Conservation (phyloP, 2,329 filamentous ascomycete species). For the Pseudogymnoascus sp. region DNA sequence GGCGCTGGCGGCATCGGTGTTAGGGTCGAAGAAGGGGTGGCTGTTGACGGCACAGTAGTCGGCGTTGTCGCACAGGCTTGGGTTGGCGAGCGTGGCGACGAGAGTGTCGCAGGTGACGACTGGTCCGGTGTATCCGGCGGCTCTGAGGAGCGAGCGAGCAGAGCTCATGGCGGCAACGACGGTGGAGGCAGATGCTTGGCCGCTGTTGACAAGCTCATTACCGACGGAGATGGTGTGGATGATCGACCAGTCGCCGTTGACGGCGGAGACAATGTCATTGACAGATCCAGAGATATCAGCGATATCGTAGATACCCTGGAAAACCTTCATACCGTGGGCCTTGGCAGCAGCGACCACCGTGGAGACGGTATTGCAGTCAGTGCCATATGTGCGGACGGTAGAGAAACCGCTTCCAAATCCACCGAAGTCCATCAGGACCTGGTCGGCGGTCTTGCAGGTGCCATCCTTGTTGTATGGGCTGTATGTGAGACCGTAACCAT, state of each 20-base stretch:
- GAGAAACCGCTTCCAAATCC: slow-evolving; percentile 47
- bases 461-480: slow-evolving; percentile 49
- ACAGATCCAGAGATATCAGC: slow-evolving; percentile 49
- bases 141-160: slow-evolving; percentile 51
- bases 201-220: slow-evolving; percentile 71
- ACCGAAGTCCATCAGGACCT: slow-evolving; percentile 60
- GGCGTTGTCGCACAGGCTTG: slow-evolving; percentile 61
- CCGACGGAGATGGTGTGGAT: slow-evolving; percentile 70
- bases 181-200: slow-evolving; percentile 42
- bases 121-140: slow-evolving; percentile 60
- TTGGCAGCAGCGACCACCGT: slow-evolving; percentile 57
- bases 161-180: slow-evolving; percentile 52
- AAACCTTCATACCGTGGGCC: slow-evolving; percentile 59
- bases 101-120: slow-evolving; percentile 80
- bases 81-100: slow-evolving; percentile 57
- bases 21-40: slow-evolving; percentile 75
- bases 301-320: slow-evolving; percentile 68
- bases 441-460: slow-evolving; percentile 57
- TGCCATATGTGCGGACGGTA: slow-evolving; percentile 69
- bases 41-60: slow-evolving; percentile 78
- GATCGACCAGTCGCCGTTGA: slow-evolving; percentile 57
- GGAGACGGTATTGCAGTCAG: slow-evolving; percentile 67
- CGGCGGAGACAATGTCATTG: slow-evolving; percentile 50
- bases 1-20: slow-evolving; percentile 50
- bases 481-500: slow-evolving; percentile 46